Evolutionary conservation across 2,329 filamentous ascomycete species (phyloP), one percentile per base, ranked within the genome.

Genomic region (Sordariomycetes sp.): DNA sequence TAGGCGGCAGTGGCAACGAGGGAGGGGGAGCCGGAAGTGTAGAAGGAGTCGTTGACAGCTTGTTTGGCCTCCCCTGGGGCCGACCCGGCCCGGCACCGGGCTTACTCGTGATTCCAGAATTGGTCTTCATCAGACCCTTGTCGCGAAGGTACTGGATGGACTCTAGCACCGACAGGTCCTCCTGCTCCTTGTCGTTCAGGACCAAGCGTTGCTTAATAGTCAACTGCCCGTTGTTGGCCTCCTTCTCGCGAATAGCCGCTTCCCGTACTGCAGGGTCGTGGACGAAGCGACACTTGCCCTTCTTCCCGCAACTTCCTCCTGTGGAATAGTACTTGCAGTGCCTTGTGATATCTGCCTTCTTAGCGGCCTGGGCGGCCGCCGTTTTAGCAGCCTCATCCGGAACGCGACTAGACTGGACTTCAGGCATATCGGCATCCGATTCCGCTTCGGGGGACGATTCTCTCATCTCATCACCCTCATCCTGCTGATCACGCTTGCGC

Each of bases 271-370:
- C 79, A 20, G 79, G 77, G 67, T 87, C 84, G 69, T 87, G 84
- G 62, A 86, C 82, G 72, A 87, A 87, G 72, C 84, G 84, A 75
- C 84, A 87, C 82, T 87, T 87, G 82, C 82, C 82, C 79, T 86
- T 86, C 78, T 87, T 87, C 57, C 83, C 84, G 71, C 84, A 87
- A 59, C 77, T 84, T 61, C 84, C 84, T 63, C 84, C 84, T 57
- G 83, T 87, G 46, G 83, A 85, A 68, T 81, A 87, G 70, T 87
- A 87, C 71, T 87, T 87, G 80, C 84, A 87, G 66, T 86, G 83
- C 62, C 80, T 82, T 55, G 80, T 78, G 50, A 84, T 77, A 65
- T 86, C 83, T 55, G 83, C 82, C 67, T 79, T 77, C 69, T 80
- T 76, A 61, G 78, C 69, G 64, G 55, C 64, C 65, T 57, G 48